Conservation (phyloP, 805 yeast species). For the Metschnikowia drakensbergensis region DNA sequence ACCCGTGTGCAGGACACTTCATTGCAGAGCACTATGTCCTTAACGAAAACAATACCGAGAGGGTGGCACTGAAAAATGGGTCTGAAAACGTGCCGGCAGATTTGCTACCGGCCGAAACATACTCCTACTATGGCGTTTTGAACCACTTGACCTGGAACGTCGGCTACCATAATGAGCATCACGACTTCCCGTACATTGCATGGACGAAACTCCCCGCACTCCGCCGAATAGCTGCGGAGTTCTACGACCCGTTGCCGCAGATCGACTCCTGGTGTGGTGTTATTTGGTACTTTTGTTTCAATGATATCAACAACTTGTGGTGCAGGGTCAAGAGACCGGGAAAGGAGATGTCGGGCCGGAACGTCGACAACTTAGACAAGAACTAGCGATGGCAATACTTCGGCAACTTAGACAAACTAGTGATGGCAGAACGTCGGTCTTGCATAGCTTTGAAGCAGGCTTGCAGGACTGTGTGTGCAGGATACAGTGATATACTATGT, state of each 20-base stretch:
- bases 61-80: constrained; percentile 19
- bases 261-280: constrained; percentile 79
- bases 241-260: constrained; percentile 73
- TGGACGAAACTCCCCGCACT: constrained; percentile 77
- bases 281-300: constrained; percentile 64
- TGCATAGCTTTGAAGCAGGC: no score
- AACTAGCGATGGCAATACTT: constrained; percentile 7
- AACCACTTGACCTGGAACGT: constrained; percentile 86
- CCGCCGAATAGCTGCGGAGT: constrained; percentile 67
- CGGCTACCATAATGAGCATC: constrained; percentile 93
- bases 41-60: constrained; percentile 48
- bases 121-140: constrained; percentile 79
- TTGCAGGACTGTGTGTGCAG: no score
- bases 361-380: constrained; percentile 19
- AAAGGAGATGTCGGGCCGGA: constrained; percentile 33
- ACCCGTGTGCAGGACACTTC: constrained; percentile 94
- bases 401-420: not conserved
- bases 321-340: constrained; percentile 72
- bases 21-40: constrained; percentile 90
- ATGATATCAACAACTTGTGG: constrained; percentile 67
- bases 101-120: constrained; percentile 67
- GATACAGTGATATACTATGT: no score
- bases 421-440: no score
- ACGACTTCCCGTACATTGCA: constrained; percentile 90
- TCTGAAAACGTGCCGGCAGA: constrained; percentile 25